Base-by-base conservation (phyloP, 148 eudicot species). In the Rhododendron kiyosumense region DNA sequence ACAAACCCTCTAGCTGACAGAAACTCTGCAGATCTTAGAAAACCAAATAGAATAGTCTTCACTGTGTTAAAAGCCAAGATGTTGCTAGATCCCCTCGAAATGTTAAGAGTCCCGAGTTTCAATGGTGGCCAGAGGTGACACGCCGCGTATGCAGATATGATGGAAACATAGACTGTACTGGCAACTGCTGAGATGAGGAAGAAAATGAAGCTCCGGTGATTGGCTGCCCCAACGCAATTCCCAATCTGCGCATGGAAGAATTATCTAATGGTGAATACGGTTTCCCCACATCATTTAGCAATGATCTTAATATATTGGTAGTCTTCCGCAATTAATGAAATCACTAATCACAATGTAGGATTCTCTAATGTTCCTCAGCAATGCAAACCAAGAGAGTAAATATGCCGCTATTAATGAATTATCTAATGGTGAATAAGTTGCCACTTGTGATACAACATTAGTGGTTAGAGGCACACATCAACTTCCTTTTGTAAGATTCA, bases 171-270 rank as follows among this genome's bases (percentile, higher is more conserved):
- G 78, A 89, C 10, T 87, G 92, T 93, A 59, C 99, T 92, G 83
- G 89, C 87, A 46, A 97, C 88, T 38, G 99, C 92, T 73, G 90
- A 87, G 75, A 95, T 93, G 78, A 97, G 94, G 89, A 97, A 97
- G 90, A 89, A 61, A 74, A 97, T 87, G 88, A 97, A 97, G 82
- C 79, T 79, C 26, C 92, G 92, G 88, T 95, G 98, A 86, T 97
- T 95, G 76, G 93, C 94, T 48, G 99, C 92, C 71, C 99, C 98
- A 45, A 97, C 98, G 86, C 99, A 97, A 84, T 97, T 97, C 32
- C 99, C 99, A 85, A 97, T 94, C 99, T 97, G 98, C 89, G 87
- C 54, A 84, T 10, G 34, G 18, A 76, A 83, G 46, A 14, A 82
- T 49, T 59, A 80, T 9, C 79, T 6, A 48, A 59, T 30, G 18